Evolutionary conservation across 2,329 filamentous ascomycete genomes (phyloP).

Genomic region (Hypoxylon sp.): DNA sequence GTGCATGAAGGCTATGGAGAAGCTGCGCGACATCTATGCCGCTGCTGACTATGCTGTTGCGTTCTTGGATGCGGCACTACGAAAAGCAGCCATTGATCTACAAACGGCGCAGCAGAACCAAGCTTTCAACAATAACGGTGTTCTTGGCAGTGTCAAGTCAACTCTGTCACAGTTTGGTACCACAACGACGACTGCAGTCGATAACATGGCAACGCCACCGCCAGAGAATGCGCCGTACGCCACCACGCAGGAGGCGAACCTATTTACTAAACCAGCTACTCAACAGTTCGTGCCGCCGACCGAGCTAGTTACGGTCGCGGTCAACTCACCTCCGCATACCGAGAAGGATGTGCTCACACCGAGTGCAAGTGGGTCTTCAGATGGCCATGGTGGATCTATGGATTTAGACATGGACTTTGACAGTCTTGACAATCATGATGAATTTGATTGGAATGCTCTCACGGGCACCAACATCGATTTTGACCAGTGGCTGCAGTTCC

Average conservation of each 20-base stretch:
- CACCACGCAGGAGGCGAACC: slow-evolving; percentile 57
- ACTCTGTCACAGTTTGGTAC: slow-evolving; percentile 46
- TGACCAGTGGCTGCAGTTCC: slow-evolving; percentile 72
- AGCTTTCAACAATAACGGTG: slow-evolving; percentile 45
- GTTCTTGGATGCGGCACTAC: slow-evolving; percentile 92
- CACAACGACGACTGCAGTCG: slow-evolving; percentile 33
- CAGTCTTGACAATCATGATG: slow-evolving; percentile 59
- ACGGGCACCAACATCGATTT: slow-evolving; percentile 69
- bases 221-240: slow-evolving; percentile 64
- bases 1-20: slow-evolving; percentile 93
- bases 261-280: slow-evolving; percentile 34
- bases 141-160: slow-evolving; percentile 42
- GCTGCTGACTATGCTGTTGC: slow-evolving; percentile 97
- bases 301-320: slow-evolving; percentile 37
- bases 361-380: slow-evolving; percentile 45
- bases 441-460: slow-evolving; percentile 69
- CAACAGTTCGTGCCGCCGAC: slow-evolving; percentile 38
- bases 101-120: slow-evolving; percentile 56
- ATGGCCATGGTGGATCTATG: slow-evolving; percentile 58
- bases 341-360: slow-evolving; percentile 51
- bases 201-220: slow-evolving; percentile 64
- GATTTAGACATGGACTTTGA: slow-evolving; percentile 64
- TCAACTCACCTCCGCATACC: slow-evolving; percentile 48
- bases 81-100: slow-evolving; percentile 85
- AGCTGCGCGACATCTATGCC: slow-evolving; percentile 88